These are phyloP conservation scores for Cladosporium oxysporum DNA, from an alignment of 2,329 filamentous ascomycete genomes.

Conservation along the genomic window DNA sequence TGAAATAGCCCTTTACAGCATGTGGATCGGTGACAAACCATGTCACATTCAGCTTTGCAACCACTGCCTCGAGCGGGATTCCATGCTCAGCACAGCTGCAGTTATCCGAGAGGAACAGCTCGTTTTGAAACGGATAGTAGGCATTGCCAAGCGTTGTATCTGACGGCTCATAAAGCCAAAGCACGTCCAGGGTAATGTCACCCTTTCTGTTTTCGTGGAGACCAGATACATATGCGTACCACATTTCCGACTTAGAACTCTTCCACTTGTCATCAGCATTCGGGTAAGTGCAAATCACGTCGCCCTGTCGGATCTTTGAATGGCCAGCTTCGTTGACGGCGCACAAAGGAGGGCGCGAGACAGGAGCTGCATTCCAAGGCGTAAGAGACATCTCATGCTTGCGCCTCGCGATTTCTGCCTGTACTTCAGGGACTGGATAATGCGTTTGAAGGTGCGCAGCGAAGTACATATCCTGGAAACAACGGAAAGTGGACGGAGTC, in stretches of 20 bases:
- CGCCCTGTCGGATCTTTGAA: conserved; percentile 45
- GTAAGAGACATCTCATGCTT: conserved; percentile 32
- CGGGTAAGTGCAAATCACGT: conserved; percentile 51
- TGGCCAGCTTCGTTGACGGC: not conserved
- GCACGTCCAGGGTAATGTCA: conserved; percentile 57
- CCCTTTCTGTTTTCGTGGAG: conserved; percentile 42
- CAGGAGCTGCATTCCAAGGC: conserved; percentile 18
- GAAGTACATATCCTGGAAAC: conserved; percentile 66
- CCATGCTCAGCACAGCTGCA: conserved; percentile 65
- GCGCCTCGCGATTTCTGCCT: conserved; percentile 20
- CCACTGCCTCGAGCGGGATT: conserved; percentile 58
- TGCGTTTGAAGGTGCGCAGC: conserved; percentile 48
- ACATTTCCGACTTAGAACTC: conserved; percentile 49
- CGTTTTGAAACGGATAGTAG: conserved; percentile 69
- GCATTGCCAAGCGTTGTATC: conserved; percentile 71
- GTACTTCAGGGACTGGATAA: conserved; percentile 27
- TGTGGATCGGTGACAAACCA: conserved; percentile 56
- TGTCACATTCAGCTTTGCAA: conserved; percentile 59
- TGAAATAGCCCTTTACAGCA: conserved; percentile 58
- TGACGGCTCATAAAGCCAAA: conserved; percentile 72
- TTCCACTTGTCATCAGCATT: conserved; percentile 59
- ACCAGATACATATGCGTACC: conserved; percentile 70
- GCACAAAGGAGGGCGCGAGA: not conserved
- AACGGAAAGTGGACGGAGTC: conserved; percentile 66
- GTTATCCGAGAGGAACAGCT: conserved; percentile 75